Base-by-base conservation (phyloP, 768 basidiomycete genomes). In the Holtermannia corniformis region DNA sequence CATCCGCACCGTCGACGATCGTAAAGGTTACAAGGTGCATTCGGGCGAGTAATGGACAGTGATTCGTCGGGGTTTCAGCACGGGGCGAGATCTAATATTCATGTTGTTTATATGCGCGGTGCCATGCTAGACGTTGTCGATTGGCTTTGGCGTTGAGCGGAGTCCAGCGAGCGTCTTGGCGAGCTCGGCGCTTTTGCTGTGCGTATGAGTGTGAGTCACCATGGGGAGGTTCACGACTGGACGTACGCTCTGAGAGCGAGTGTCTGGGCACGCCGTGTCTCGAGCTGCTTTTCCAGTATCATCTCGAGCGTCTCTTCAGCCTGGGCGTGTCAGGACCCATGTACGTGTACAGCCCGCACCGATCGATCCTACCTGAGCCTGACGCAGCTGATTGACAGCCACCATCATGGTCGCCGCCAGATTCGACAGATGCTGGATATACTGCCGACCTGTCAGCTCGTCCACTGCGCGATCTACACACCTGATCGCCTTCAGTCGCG, bases 401-500 rank as follows among this genome's bases (percentile, higher is more conserved):
- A 67, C 58, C 65, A 67, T 67, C 61, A 67, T 64, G 2, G 48
- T 63, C 3, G 66, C 66, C 4, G 64, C 52, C 3, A 68, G 47
- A 48, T 68, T 68, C 1, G 60, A 58, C 13, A 68, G 23, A 45
- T 68, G 66, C 52, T 68, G 66, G 7, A 68, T 61, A 37, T 65
- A 68, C 65, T 65, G 46, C 32, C 16, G n/a, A n/a, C n/a, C 32
- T 16, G 16, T 37, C 32, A 37, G 32, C 32, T 16, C 32, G 16
- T 7, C 7, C 7, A 7, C 7, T 7, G 32, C 7, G 32, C 16
- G 32, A 37, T 37, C 10, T 41, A 41, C 63, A 24, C 46, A 62
- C 65, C 48, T 68, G 66, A 62, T 68, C 66, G 3, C 66, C 66
- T 44, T 65, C 62, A 51, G 65, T 61, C 3, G 57, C 57, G 59